Percentiles rank a stretch among this genome's conserved stretches.
phyloP scores from a whole-genome alignment of 169 alveolate species.

The Plasmodium ovale region DNA sequence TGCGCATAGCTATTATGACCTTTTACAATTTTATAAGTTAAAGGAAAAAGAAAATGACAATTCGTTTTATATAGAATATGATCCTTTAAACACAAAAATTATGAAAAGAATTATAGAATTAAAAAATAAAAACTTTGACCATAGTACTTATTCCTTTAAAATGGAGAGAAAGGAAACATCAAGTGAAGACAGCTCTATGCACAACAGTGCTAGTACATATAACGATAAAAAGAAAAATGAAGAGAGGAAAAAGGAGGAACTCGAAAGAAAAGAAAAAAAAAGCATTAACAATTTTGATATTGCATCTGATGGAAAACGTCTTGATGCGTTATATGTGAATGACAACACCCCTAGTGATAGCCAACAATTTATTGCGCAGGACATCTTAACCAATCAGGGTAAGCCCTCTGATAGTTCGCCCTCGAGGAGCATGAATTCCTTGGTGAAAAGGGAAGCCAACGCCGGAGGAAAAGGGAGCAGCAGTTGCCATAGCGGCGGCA shows the following conservation, averaged over 20 bases:
- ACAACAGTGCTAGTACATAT: not conserved
- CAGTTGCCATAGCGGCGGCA: not conserved
- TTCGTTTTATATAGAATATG: slow-evolving; percentile 23
- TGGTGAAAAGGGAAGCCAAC: too few relatives aligned
- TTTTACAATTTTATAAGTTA: slow-evolving; percentile 34
- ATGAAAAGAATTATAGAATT: slow-evolving; percentile 9
- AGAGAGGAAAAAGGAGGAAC: not conserved
- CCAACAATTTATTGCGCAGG: too few relatives aligned
- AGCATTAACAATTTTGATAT: not conserved
- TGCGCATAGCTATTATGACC: slow-evolving; percentile 43
- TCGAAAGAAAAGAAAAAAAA: slow-evolving; percentile 4
- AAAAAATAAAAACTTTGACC: slow-evolving; percentile 26
- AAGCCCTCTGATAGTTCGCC: too few relatives aligned
- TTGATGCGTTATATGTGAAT: too few relatives aligned
- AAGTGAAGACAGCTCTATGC: slow-evolving; percentile 3
- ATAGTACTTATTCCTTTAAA: not conserved
- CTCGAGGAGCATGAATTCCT: too few relatives aligned
- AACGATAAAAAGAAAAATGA: not conserved
- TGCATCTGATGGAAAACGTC: too few relatives aligned
- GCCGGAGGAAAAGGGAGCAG: not conserved
- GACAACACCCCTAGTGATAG: not conserved
- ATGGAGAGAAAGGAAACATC: slow-evolving; percentile 2
- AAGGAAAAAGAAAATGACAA: slow-evolving; percentile 25
- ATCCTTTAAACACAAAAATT: not conserved
- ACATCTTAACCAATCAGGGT: too few relatives aligned